These are phyloP conservation scores for Hyphodiscus hymeniophilus DNA, from an alignment of 495 filamentous ascomycete species.

Conservation along the genomic window DNA sequence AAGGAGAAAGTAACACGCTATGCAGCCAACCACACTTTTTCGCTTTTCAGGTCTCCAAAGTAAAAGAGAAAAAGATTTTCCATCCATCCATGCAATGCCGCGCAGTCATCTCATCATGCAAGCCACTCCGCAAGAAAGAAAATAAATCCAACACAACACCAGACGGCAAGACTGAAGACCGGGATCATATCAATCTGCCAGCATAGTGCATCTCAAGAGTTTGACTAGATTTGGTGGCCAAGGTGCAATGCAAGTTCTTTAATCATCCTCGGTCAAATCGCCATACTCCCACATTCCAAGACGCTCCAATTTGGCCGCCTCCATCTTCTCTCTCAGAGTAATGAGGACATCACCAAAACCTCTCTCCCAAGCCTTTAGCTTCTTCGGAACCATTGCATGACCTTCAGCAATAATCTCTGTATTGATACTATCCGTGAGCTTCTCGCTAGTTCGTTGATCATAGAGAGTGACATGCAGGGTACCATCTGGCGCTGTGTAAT, in stretches of 20 bases:
- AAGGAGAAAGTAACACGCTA: too few relatives aligned
- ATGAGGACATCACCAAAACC: conserved; percentile 62
- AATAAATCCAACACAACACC: too few relatives aligned
- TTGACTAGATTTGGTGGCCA: too few relatives aligned
- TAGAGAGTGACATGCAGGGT: conserved; percentile 77
- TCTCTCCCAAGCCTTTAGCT: conserved; percentile 84
- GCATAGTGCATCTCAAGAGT: too few relatives aligned
- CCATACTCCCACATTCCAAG: conserved; percentile 97
- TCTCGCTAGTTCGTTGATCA: conserved; percentile 56
- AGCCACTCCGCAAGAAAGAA: too few relatives aligned
- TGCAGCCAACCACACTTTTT: too few relatives aligned
- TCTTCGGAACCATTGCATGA: conserved; percentile 79
- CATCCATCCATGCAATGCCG: too few relatives aligned
- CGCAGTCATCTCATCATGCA: too few relatives aligned
- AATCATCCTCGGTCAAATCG: conserved; percentile 72
- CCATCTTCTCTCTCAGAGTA: conserved; percentile 56
- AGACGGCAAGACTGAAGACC: too few relatives aligned
- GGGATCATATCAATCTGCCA: too few relatives aligned
- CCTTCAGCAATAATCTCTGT: conserved; percentile 75
- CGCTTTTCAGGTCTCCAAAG: too few relatives aligned
- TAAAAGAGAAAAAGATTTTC: too few relatives aligned
- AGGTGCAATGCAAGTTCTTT: not conserved
- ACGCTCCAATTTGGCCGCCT: conserved; percentile 65
- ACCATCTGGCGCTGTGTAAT: conserved; percentile 65
- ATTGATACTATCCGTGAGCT: conserved; percentile 65